Evolutionary conservation across 2,329 filamentous ascomycete genomes (phyloP).

Genomic region (Westerdykella aurantiaca): DNA sequence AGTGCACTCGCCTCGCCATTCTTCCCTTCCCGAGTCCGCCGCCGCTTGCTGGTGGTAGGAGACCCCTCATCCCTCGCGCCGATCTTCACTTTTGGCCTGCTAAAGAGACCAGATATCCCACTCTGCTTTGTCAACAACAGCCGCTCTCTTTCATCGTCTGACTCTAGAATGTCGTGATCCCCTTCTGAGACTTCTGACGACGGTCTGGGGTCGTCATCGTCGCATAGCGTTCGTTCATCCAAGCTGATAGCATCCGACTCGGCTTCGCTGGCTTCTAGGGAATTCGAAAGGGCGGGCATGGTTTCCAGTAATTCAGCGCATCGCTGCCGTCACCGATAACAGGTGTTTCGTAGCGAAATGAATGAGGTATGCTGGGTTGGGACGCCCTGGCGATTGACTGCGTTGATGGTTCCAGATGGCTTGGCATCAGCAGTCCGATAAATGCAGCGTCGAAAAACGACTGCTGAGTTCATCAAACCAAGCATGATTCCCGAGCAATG

Average conservation of each 20-base stretch:
- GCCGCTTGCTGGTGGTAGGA: slow-evolving; percentile 18
- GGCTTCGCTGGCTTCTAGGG: slow-evolving; percentile 9
- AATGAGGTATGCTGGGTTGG: too few species aligned
- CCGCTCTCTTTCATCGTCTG: slow-evolving; percentile 44
- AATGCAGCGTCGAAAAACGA: too few species aligned
- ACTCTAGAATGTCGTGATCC: slow-evolving; percentile 40
- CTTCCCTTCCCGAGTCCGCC: slow-evolving; percentile 37
- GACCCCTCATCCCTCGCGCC: slow-evolving; percentile 21
- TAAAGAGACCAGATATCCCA: slow-evolving; percentile 20
- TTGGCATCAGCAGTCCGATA: too few species aligned
- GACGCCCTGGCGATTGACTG: too few species aligned
- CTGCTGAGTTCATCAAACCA: too few species aligned
- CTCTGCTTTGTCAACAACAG: slow-evolving; percentile 36
- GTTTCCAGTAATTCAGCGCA: neutral
- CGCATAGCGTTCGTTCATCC: slow-evolving; percentile 29
- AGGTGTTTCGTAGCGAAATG: too few species aligned
- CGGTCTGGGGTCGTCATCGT: slow-evolving; percentile 30
- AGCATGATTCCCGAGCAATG: too few species aligned
- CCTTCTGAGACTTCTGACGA: slow-evolving; percentile 32
- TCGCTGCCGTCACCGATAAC: neutral
- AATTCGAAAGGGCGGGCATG: slow-evolving; percentile 20
- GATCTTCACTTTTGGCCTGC: slow-evolving; percentile 24
- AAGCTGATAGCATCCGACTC: slow-evolving; percentile 20
- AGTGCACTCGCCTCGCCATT: slow-evolving; percentile 66
- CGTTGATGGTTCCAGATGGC: neutral